Evolutionary conservation across 208 protist species (phyloP).

Genomic region (Leishmania braziliensis): DNA sequence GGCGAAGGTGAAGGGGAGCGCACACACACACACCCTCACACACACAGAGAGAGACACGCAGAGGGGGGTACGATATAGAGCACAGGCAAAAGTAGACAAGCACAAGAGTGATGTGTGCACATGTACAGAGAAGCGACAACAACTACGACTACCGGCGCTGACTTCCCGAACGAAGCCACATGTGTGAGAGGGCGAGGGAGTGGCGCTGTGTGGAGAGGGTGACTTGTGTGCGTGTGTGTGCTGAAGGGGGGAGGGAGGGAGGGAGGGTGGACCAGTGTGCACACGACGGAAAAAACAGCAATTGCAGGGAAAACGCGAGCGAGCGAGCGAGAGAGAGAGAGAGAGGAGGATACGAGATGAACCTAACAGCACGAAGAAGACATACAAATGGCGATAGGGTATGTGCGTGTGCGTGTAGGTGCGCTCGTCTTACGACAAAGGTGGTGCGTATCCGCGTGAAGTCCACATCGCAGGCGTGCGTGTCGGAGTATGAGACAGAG

Average conservation of each 20-base stretch:
- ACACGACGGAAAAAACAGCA: neutral
- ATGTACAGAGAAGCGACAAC: no score
- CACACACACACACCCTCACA: neutral
- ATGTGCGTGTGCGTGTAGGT: neutral
- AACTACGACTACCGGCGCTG: neutral
- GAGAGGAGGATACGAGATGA: neutral
- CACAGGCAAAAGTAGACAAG: neutral
- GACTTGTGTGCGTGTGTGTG: neutral
- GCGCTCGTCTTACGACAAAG: neutral
- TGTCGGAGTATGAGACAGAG: neutral
- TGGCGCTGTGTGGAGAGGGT: neutral
- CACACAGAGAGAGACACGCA: neutral
- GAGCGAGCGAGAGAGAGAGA: neutral
- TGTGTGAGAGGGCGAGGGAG: neutral
- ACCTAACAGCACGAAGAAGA: neutral
- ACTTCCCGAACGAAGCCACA: neutral
- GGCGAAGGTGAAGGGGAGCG: neutral
- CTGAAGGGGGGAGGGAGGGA: neutral
- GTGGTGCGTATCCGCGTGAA: neutral
- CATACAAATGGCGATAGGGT: neutral
- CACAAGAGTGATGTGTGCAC: neutral
- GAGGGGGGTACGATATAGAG: no score
- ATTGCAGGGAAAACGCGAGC: no score
- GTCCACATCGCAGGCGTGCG: neutral
- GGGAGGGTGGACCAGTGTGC: neutral